phyloP scores from a whole-genome alignment of 805 yeast genomes.

The Saturnispora quitensis region DNA sequence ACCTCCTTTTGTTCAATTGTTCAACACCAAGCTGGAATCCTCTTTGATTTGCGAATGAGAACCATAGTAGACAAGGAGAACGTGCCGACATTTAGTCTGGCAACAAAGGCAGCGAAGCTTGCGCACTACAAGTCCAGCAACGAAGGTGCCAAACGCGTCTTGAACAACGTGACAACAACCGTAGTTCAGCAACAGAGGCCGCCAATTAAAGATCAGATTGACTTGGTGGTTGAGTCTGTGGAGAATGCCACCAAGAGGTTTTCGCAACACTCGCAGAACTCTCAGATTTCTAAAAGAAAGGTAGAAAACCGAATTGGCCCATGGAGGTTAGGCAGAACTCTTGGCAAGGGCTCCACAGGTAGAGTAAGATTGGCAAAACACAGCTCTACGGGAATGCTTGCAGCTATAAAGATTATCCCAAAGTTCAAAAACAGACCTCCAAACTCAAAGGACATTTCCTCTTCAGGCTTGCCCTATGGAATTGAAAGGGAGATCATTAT shows the following conservation, averaged over 20 bases:
- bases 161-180: background rate
- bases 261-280: slow-evolving; percentile 33
- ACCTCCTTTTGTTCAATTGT: background rate
- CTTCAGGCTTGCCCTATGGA: slow-evolving; percentile 76
- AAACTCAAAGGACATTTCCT: slow-evolving; percentile 22
- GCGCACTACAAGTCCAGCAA: background rate
- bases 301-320: slow-evolving; percentile 55
- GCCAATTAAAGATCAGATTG: slow-evolving; percentile 18
- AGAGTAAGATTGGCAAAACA: slow-evolving; percentile 70
- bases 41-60: background rate
- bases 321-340: slow-evolving; percentile 70
- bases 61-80: background rate
- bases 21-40: background rate
- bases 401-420: slow-evolving; percentile 78
- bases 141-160: background rate
- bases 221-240: slow-evolving; percentile 35
- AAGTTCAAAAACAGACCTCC: slow-evolving; percentile 27
- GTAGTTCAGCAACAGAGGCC: background rate
- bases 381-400: slow-evolving; percentile 57
- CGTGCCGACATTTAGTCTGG: background rate
- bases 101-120: background rate
- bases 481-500: slow-evolving; percentile 95
- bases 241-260: slow-evolving; percentile 30
- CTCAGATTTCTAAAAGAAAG: slow-evolving; percentile 25
- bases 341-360: slow-evolving; percentile 80